Evolutionary conservation across 106 monocot genomes (phyloP), one percentile per base, ranked within the genome.

Genomic region (Acanthochlamys bracteata): DNA sequence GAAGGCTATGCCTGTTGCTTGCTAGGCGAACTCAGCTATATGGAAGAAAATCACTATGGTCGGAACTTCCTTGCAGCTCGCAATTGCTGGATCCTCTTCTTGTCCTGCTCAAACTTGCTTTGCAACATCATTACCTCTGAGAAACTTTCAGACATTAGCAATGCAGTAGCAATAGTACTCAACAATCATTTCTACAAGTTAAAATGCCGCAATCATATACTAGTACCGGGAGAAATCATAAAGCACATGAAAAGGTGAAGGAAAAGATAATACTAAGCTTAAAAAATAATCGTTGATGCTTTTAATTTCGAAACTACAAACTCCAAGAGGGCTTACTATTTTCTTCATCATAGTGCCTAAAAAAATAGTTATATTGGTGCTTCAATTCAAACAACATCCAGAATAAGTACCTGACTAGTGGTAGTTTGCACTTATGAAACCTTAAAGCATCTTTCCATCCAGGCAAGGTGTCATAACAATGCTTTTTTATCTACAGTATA

Each of bases 21-120:
- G 33, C 33, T 33, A 33, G 1, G 33, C 33, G 4, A 33, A 33
- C 4, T 6, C 1, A 33, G 6, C 4, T 3, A 6, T 33, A 33
- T 6, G 6, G 4, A 33, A 33, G 33, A 4, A 49, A 17, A 41
- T 65, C 70, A 83, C 51, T 79, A 86, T n/a, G 91, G 91, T n/a
- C 79, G 75, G 58, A 92, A 92, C 68, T 86, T 92, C 76, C 91
- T 78, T 33, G 83, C 84, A 42, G 91, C 86, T 62, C 78, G 75
- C 66, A 86, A 55, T 62, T 92, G 73, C 23, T 92, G 91, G 57
- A 92, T 77, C n/a, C 83, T 62, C 63, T 77, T 86, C 60, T 84
- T 92, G 76, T 92, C 91, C 61, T 86, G 83, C 72, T 92, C 91
- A 39, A 92, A 92, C 69, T 84, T 86, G 53, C 73, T 83, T 71